Evolutionary conservation across 169 alveolate species (phyloP).

Genomic region (Neospora caninum): DNA sequence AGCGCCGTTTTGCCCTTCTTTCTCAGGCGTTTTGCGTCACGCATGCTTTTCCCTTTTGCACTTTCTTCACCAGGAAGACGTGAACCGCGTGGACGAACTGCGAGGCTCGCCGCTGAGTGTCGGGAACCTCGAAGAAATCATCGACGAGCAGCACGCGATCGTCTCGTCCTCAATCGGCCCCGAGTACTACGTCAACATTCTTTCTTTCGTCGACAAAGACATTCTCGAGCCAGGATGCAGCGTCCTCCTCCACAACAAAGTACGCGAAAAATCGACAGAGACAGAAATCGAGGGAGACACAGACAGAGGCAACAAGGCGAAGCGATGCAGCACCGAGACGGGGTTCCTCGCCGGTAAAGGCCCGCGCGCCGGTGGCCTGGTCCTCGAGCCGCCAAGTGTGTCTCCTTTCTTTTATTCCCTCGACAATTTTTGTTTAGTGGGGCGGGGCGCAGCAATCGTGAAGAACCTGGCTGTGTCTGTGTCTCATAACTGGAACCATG

Average conservation of each 20-base stretch:
- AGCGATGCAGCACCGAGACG: too few species aligned
- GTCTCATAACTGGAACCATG: too few species aligned
- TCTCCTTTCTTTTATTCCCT: too few species aligned
- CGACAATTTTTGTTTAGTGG: too few species aligned
- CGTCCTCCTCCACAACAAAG: conserved; percentile 95
- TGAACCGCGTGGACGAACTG: conserved; percentile 91
- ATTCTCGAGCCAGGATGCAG: conserved; percentile 98
- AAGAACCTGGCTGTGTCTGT: too few species aligned
- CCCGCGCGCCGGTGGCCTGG: too few species aligned
- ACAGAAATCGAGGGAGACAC: too few species aligned
- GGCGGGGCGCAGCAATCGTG: too few species aligned
- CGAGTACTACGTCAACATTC: conserved; percentile 97
- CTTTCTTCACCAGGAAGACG: conserved; percentile 21
- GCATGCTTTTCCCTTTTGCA: neutral
- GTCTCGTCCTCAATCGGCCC: conserved; percentile 98
- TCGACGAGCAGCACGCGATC: conserved; percentile 98
- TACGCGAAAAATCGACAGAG: neutral
- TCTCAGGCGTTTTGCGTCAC: neutral
- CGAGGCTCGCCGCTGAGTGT: conserved; percentile 98
- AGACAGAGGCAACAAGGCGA: too few species aligned
- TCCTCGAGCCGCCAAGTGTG: too few species aligned
- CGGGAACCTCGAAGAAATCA: conserved; percentile 98
- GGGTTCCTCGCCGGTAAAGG: too few species aligned
- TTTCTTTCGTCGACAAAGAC: conserved; percentile 98
- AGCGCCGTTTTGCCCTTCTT: neutral